Percentiles rank a stretch among this genome's conserved stretches.
Evolutionary conservation across 108 stramenopile genomes (phyloP).

Genomic region (Bacterosira constricta): DNA sequence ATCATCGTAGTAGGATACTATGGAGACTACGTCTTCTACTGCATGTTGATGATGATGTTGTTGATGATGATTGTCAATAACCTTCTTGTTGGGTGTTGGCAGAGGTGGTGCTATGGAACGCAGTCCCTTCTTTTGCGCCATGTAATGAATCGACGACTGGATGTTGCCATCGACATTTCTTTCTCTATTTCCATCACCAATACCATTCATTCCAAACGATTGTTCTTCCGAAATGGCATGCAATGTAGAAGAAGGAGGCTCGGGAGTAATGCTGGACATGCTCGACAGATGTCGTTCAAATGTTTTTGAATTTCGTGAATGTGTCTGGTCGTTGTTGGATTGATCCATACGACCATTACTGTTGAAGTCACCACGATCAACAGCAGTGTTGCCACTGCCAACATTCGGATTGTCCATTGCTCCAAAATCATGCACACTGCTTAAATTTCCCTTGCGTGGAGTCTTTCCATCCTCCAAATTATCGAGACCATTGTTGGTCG

Average conservation of each 20-base stretch:
- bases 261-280: not conserved
- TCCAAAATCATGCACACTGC: not conserved
- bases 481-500: too few species aligned
- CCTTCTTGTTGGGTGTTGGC: too few species aligned
- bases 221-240: not conserved
- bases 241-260: too few species aligned
- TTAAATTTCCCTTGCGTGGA: not conserved
- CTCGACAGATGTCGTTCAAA: not conserved
- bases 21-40: conserved; percentile 28
- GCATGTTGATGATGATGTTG: not conserved
- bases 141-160: not conserved
- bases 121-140: not conserved
- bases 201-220: not conserved
- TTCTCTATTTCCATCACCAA: too few species aligned
- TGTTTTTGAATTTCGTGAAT: too few species aligned
- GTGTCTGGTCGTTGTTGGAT: too few species aligned
- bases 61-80: not conserved
- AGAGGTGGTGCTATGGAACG: not conserved
- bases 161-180: too few species aligned
- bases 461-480: not conserved
- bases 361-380: too few species aligned
- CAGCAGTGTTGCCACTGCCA: not conserved
- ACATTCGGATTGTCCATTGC: not conserved
- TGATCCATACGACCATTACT: too few species aligned
- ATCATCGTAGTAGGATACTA: conserved; percentile 32